Evolutionary conservation across 768 basidiomycete species (phyloP).

Genomic region (Tylopilus subfusipes): DNA sequence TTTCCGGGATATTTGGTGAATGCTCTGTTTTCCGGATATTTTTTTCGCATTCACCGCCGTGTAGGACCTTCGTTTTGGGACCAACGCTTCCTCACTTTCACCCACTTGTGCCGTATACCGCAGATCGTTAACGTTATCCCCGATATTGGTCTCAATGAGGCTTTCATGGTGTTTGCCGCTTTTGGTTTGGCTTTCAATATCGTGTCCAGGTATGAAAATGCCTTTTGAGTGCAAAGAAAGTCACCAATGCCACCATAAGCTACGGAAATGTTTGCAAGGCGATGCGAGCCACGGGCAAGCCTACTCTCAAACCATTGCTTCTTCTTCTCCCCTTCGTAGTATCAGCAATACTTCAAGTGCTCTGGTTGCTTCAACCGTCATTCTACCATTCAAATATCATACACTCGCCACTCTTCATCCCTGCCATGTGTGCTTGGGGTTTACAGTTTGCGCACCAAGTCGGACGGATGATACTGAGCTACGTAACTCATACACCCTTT

Average conservation of each 20-base stretch:
- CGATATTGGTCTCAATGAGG: constrained; percentile 74
- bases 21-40: not conserved
- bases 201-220: constrained; percentile 47
- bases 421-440: constrained; percentile 93
- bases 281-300: constrained; percentile 39
- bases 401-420: constrained; percentile 73
- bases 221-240: not conserved
- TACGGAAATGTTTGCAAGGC: constrained; percentile 80
- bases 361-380: constrained; percentile 76
- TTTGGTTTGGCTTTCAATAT: constrained; percentile 79
- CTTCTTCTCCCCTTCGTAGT: constrained; percentile 78
- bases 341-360: constrained; percentile 65
- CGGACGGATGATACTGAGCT: constrained; percentile 88
- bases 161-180: constrained; percentile 80
- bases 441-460: constrained; percentile 87
- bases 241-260: constrained; percentile 35
- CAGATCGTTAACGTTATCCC: constrained; percentile 48
- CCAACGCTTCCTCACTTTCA: constrained; percentile 56
- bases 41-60: not conserved
- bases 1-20: constrained; percentile 75
- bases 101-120: constrained; percentile 50
- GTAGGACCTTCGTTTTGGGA: constrained; percentile 83
- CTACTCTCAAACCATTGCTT: constrained; percentile 54
- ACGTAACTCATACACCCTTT: constrained; percentile 80
- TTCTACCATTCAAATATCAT: constrained; percentile 64